A percentile compares a stretch with the other conserved stretches of the same genome.
Conservation (phyloP, 1,284 basidiomycete species). For the Tranzscheliella williamsii region DNA sequence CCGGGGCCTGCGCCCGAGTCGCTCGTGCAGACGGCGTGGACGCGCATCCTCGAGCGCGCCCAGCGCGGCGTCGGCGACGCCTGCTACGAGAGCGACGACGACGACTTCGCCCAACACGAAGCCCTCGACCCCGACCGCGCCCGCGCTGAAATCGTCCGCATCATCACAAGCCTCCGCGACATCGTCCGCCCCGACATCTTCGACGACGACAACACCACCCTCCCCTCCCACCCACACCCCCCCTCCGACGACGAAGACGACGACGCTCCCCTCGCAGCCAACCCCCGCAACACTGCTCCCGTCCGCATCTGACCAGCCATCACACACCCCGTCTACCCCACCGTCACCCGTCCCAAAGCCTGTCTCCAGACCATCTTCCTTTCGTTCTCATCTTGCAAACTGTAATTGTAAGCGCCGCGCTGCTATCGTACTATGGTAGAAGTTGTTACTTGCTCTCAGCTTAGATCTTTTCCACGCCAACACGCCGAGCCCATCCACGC, state of each 20-base stretch:
- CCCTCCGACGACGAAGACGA: not conserved
- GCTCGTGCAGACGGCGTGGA: slow-evolving; percentile 44
- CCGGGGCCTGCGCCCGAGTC: slow-evolving; percentile 14
- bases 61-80: slow-evolving; percentile 53
- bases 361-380: no score
- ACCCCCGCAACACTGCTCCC: no score
- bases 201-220: slow-evolving; percentile 10
- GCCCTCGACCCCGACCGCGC: slow-evolving; percentile 30
- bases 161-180: slow-evolving; percentile 32
- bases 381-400: no score
- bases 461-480: no score
- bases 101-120: slow-evolving; percentile 43
- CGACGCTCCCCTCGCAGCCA: not conserved
- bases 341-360: no score
- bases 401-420: no score
- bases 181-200: slow-evolving; percentile 30
- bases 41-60: slow-evolving; percentile 49
- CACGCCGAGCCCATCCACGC: no score
- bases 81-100: slow-evolving; percentile 51
- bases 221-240: not conserved
- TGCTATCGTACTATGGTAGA: no score
- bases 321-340: no score
- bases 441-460: no score
- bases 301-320: no score
- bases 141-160: slow-evolving; percentile 34